Evolutionary conservation across 768 basidiomycete genomes (phyloP).

Genomic region (Flagelloscypha sp.): DNA sequence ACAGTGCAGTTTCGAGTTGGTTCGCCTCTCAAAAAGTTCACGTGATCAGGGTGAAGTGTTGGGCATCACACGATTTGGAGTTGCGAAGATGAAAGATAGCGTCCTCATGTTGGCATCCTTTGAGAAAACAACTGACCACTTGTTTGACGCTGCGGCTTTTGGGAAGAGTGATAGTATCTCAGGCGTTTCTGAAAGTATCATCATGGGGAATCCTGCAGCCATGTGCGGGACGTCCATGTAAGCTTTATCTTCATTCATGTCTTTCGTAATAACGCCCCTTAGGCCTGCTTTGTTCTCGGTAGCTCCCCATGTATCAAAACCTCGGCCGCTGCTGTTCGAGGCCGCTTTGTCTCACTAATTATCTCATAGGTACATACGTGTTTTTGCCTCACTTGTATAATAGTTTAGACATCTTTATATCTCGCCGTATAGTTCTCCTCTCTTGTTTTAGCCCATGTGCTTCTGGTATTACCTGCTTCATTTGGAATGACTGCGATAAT

Average conservation of each 20-base stretch:
- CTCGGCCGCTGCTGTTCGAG: constrained; percentile 43
- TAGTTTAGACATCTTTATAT: no score
- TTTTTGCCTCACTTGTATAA: no score
- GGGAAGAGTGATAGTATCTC: constrained; percentile 93
- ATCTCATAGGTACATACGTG: no score
- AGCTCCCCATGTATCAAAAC: constrained; percentile 38
- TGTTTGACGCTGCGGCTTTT: constrained; percentile 95
- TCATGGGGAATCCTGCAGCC: constrained; percentile 96
- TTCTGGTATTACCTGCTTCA: no score
- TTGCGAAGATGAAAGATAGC: constrained; percentile 99
- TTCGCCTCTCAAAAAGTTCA: no score
- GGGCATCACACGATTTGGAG: constrained; percentile 97
- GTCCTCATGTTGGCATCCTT: constrained; percentile 99
- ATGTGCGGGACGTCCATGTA: constrained; percentile 94
- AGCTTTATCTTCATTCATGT: constrained; percentile 16
- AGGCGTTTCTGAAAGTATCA: constrained; percentile 98
- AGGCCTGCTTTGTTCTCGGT: constrained; percentile 45
- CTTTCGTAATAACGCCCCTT: neutral
- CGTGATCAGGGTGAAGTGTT: constrained; percentile 79
- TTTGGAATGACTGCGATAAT: no score
- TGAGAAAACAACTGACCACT: constrained; percentile 98
- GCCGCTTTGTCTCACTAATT: constrained; percentile 35
- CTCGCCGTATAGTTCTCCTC: no score
- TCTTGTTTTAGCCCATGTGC: no score
- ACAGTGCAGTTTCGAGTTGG: neutral